Evolutionary conservation across 768 basidiomycete species (phyloP), one percentile per base, ranked within the genome.

Genomic region (Flagelloscypha sp.): DNA sequence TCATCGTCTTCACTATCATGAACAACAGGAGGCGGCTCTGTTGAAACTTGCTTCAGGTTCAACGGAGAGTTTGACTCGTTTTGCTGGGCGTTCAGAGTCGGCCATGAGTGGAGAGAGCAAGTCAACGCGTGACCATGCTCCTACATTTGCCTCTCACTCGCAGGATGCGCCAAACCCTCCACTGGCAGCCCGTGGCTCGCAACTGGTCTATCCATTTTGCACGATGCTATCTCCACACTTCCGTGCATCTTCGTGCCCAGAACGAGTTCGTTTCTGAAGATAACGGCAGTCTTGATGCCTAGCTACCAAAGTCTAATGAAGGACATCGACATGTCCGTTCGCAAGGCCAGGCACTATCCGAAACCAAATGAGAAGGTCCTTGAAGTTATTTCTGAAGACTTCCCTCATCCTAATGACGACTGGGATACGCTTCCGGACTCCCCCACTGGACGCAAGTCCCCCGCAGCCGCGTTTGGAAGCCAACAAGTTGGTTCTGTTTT

Each of bases 391-490:
- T 58, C 68, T 30, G 47, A 56, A 16, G 61, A 59, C 4, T 48
- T 51, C 3, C 52, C 64, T 12, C 42, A 57, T 23, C 52, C 53
- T 13, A 47, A 53, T 27, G 54, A 62, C 37, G 56, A 55, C 12
- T 39, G 50, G 15, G 48, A 56, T 16, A 24, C 35, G 9, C 30
- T 38, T 5, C 56, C 55, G 17, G 50, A 59, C 7, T 48, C 35
- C 36, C 38, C 39, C 21, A 48, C 43, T 43, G 45, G 63, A 45
- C 52, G 71, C 54, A 84, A 84, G 52, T 88, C 87, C 17, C 83
- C 86, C 27, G 88, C 86, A 15, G 88, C 89, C 13, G 61, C 65
- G 16, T 85, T 85, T 54, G 93, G 90, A 12, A 81, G 83, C 46
- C 67, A 76, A 38, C 61, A 70, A 27, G 68, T 87, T 31, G 85